These are phyloP conservation scores for Poa pratensis DNA, from an alignment of 176 grass and related monocot genomes.

Conservation along the genomic window DNA sequence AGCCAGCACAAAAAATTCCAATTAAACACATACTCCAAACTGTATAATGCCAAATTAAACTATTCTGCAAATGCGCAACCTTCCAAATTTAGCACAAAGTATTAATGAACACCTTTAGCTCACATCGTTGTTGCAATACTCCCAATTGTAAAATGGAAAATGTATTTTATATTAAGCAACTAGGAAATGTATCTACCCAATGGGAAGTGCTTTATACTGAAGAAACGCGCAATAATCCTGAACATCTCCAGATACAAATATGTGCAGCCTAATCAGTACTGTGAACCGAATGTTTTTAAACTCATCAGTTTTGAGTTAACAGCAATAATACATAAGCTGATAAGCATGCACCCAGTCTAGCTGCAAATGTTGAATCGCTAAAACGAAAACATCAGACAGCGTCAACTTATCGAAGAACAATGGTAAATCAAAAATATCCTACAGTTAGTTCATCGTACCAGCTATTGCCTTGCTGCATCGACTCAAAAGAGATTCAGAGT, in stretches of 20 bases:
- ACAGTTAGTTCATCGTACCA: neutral
- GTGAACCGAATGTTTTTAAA: neutral
- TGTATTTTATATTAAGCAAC: neutral
- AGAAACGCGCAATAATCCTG: neutral
- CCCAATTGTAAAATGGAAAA: neutral
- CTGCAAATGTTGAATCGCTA: constrained; percentile 11
- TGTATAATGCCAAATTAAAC: neutral
- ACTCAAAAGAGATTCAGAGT: neutral
- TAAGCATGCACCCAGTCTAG: constrained; percentile 1
- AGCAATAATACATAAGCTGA: neutral
- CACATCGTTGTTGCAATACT: neutral
- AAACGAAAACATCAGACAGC: neutral
- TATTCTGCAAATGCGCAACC: neutral
- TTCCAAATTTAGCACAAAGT: neutral
- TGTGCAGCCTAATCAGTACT: neutral
- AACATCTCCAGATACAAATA: neutral
- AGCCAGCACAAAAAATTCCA: neutral
- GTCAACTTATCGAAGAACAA: neutral
- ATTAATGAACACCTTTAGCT: neutral
- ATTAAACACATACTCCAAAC: neutral
- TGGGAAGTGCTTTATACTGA: neutral
- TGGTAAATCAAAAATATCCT: neutral
- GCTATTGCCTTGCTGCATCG: neutral
- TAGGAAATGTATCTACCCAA: constrained; percentile 5
- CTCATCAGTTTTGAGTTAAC: neutral